Conservation (phyloP, 805 yeast species). For the Yueomyces sp. region DNA sequence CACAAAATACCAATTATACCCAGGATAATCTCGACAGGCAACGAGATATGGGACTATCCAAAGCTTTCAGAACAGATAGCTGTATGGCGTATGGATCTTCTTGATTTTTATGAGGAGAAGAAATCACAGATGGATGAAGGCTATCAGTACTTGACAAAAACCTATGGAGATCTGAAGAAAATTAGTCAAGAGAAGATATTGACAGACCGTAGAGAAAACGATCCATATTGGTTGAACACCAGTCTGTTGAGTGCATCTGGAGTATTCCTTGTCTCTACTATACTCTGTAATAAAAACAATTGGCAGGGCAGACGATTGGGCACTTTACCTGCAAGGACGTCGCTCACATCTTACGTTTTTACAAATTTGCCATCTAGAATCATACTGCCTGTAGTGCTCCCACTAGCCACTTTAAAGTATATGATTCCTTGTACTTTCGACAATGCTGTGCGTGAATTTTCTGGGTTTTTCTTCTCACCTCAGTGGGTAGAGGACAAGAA, state of each 20-base stretch:
- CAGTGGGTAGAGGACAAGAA: too few relatives aligned
- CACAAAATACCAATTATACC: too few relatives aligned
- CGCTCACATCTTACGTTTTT: constrained; percentile 1
- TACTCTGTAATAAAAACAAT: constrained; percentile 14
- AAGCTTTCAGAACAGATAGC: constrained; percentile 5
- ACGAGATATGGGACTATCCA: constrained; percentile 6
- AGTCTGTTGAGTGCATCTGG: constrained; percentile 15
- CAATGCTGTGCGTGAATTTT: not conserved
- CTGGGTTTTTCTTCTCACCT: too few relatives aligned
- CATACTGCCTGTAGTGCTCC: constrained; percentile 4
- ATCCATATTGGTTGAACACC: constrained; percentile 3
- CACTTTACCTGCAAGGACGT: not conserved
- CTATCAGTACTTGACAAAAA: not conserved
- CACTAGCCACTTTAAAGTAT: not conserved
- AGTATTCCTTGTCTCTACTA: constrained; percentile 17
- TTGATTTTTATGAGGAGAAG: constrained; percentile 3
- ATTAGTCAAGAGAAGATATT: constrained; percentile 11
- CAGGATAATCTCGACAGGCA: constrained; percentile 2
- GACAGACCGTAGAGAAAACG: not conserved
- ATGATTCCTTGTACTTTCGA: not conserved
- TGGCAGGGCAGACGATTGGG: constrained; percentile 10
- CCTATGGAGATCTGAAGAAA: not conserved
- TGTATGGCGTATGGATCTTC: constrained; percentile 5
- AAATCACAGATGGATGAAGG: constrained; percentile 3
- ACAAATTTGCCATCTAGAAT: constrained; percentile 17